Percentiles rank a stretch among this genome's conserved stretches.
Conservation (phyloP, 495 filamentous ascomycete species). For the Trichoderma virens region DNA sequence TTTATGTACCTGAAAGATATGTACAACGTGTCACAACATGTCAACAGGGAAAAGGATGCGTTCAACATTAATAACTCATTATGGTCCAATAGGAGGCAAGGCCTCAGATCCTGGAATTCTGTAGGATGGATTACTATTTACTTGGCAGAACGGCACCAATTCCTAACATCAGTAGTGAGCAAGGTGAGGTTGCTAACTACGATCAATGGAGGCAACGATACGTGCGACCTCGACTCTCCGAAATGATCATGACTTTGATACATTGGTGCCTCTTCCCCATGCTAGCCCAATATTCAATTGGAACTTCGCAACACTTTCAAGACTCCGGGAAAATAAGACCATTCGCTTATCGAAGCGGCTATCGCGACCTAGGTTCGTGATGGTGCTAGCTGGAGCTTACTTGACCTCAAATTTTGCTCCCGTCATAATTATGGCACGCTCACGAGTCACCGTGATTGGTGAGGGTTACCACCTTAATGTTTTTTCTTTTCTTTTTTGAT, state of each 20-base stretch:
- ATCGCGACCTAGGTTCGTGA: background rate
- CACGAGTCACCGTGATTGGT: conserved; percentile 20
- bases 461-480: background rate
- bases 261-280: conserved; percentile 32
- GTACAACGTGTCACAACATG: too few species aligned
- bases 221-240: conserved; percentile 29
- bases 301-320: conserved; percentile 28
- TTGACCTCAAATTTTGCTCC: conserved; percentile 10
- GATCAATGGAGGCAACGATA: conserved; percentile 27
- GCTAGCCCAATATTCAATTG: conserved; percentile 28
- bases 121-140: too few species aligned
- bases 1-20: too few species aligned
- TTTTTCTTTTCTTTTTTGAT: background rate
- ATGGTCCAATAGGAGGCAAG: too few species aligned
- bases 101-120: too few species aligned
- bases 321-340: conserved; percentile 19
- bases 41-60: too few species aligned
- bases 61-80: too few species aligned
- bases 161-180: background rate
- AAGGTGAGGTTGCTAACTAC: conserved; percentile 11
- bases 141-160: background rate
- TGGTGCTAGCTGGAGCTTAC: background rate
- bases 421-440: conserved; percentile 36
- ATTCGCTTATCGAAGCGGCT: background rate
- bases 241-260: conserved; percentile 30